These are phyloP conservation scores for Aspergillus amoenus DNA, from an alignment of 2,329 filamentous ascomycete species.

Conservation along the genomic window DNA sequence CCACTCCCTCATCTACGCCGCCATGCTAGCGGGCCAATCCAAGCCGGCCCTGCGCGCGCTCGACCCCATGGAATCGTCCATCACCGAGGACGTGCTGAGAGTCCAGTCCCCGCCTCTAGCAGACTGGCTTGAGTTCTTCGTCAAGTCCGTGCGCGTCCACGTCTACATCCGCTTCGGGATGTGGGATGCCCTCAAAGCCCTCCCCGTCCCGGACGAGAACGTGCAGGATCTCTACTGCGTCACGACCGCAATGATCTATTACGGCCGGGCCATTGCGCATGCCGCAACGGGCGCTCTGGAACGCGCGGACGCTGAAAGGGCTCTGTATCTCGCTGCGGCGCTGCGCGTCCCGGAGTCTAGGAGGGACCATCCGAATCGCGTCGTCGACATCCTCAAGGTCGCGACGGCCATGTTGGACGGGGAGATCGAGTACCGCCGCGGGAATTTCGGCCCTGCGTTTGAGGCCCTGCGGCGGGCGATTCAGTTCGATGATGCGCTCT, in stretches of 20 bases:
- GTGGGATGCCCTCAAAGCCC: constrained; percentile 64
- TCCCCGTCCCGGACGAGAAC: constrained; percentile 57
- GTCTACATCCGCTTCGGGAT: constrained; percentile 70
- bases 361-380: too few species aligned
- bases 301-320: constrained; percentile 30
- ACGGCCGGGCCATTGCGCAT: constrained; percentile 66
- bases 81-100: constrained; percentile 50
- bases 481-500: constrained; percentile 59
- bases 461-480: constrained; percentile 58
- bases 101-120: constrained; percentile 59
- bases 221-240: constrained; percentile 60
- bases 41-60: constrained; percentile 62
- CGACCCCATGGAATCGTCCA: constrained; percentile 56
- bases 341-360: too few species aligned
- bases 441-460: constrained; percentile 60
- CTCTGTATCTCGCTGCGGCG: too few species aligned
- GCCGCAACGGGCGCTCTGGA: constrained; percentile 59
- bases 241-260: constrained; percentile 67
- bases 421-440: constrained; percentile 34
- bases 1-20: constrained; percentile 73
- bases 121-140: constrained; percentile 72
- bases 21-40: constrained; percentile 72
- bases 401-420: too few species aligned
- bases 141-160: constrained; percentile 63
- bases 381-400: too few species aligned